Percentiles rank a stretch among this genome's conserved stretches.
Evolutionary conservation across 768 basidiomycete genomes (phyloP).

Genomic region (Sistotremastrum niveocremeum): DNA sequence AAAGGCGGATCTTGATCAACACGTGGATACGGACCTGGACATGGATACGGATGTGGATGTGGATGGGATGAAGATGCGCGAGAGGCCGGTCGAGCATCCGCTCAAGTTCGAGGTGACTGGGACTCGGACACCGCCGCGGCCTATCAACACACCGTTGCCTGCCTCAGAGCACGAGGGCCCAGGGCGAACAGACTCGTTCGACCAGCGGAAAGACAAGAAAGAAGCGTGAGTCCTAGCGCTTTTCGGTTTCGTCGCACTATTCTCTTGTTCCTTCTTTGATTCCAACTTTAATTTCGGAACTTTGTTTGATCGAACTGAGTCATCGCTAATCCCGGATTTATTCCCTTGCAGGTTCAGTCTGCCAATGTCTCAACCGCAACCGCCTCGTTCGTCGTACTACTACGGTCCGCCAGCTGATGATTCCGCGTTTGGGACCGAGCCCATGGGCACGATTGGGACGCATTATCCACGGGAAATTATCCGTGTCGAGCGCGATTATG

Average conservation of each 20-base stretch:
- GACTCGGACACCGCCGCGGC: no score
- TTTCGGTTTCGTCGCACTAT: background rate
- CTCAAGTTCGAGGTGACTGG: background rate
- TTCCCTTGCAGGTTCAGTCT: background rate
- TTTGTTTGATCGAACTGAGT: background rate
- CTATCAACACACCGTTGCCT: no score
- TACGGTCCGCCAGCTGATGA: slow-evolving; percentile 68
- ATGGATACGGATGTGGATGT: slow-evolving; percentile 1
- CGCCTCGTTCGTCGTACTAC: slow-evolving; percentile 75
- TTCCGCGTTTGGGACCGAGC: slow-evolving; percentile 68
- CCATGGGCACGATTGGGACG: slow-evolving; percentile 73
- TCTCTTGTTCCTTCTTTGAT: background rate
- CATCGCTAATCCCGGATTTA: background rate
- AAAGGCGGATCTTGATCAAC: no score
- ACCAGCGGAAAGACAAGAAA: no score
- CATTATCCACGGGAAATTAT: slow-evolving; percentile 90
- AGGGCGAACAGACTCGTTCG: no score
- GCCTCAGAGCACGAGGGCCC: no score
- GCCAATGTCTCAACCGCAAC: slow-evolving; percentile 19
- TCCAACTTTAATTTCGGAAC: background rate
- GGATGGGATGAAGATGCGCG: background rate
- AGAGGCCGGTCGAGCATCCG: background rate
- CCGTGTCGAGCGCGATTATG: slow-evolving; percentile 86
- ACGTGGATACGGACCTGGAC: background rate
- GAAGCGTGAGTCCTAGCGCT: background rate